phyloP scores from a whole-genome alignment of 176 grass and related monocot species.

The Phyllostachys edulis region DNA sequence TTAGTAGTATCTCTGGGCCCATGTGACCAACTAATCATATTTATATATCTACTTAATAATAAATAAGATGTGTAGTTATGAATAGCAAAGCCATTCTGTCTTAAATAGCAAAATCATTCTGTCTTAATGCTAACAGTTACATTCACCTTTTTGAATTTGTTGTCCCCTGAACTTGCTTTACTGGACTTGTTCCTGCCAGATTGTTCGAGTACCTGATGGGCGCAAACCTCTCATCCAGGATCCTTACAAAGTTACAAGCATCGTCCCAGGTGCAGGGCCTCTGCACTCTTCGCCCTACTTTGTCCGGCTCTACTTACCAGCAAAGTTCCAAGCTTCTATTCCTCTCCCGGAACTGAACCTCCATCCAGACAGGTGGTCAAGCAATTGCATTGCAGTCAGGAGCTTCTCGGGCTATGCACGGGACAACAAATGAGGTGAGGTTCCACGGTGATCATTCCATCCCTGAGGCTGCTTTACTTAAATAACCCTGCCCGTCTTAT shows the following conservation, averaged over 20 bases:
- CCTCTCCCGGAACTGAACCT: constrained; percentile 74
- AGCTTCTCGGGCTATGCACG: constrained; percentile 72
- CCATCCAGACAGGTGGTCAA: constrained; percentile 63
- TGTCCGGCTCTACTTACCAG: constrained; percentile 64
- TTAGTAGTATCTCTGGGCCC: too few species aligned
- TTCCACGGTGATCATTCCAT: constrained; percentile 1
- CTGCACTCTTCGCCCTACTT: constrained; percentile 71
- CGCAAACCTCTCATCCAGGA: constrained; percentile 78
- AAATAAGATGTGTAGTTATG: background rate
- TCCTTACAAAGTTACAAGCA: constrained; percentile 48
- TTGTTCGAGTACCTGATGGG: constrained; percentile 24
- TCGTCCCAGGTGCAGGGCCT: constrained; percentile 58
- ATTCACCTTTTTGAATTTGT: background rate
- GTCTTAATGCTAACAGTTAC: too few species aligned
- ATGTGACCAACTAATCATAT: too few species aligned
- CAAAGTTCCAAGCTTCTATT: constrained; percentile 69
- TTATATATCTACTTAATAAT: too few species aligned
- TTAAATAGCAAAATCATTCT: too few species aligned
- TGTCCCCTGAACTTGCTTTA: background rate
- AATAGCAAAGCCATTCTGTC: too few species aligned
- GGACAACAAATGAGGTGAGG: constrained; percentile 86
- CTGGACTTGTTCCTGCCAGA: background rate
- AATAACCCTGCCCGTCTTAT: background rate
- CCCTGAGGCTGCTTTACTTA: background rate
- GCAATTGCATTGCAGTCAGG: constrained; percentile 66